Conservation (phyloP, 1,284 basidiomycete genomes). For the Anthracocystis walkeri region DNA sequence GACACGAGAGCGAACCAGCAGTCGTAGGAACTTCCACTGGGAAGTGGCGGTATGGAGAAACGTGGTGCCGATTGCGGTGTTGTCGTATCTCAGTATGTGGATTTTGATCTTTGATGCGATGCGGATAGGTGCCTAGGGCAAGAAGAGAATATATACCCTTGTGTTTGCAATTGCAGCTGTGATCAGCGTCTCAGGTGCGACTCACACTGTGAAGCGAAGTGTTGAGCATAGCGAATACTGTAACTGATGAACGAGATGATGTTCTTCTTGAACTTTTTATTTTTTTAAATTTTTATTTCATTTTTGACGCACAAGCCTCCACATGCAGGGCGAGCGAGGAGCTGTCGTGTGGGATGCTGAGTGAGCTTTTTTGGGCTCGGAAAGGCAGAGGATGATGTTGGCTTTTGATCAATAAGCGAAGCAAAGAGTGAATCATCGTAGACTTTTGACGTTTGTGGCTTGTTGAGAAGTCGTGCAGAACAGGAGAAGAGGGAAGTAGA, state of each 20-base stretch:
- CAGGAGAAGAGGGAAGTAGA: no score
- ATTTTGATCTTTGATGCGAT: constrained; percentile 53
- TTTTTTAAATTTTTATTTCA: constrained; percentile 6
- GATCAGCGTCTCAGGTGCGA: no score
- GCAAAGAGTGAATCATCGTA: constrained; percentile 14
- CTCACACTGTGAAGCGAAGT: not conserved
- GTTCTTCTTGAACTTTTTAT: not conserved
- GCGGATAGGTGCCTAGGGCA: constrained; percentile 17
- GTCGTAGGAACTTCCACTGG: constrained; percentile 66
- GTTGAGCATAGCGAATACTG: not conserved
- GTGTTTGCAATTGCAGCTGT: no score
- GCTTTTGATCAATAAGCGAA: not conserved
- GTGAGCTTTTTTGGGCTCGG: constrained; percentile 17
- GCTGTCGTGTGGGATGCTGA: constrained; percentile 17
- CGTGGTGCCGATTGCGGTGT: constrained; percentile 60
- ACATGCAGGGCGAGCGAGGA: constrained; percentile 9
- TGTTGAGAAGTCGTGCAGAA: no score
- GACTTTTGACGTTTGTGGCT: no score
- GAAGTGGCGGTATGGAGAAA: constrained; percentile 67
- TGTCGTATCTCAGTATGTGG: constrained; percentile 66
- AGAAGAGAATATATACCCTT: not conserved
- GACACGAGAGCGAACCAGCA: constrained; percentile 32
- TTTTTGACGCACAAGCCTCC: constrained; percentile 21
- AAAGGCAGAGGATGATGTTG: not conserved
- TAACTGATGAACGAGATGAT: not conserved